Evolutionary conservation across 371 early-diverging fungal species (phyloP).

Genomic region (Neoconidiobolus thromboides): DNA sequence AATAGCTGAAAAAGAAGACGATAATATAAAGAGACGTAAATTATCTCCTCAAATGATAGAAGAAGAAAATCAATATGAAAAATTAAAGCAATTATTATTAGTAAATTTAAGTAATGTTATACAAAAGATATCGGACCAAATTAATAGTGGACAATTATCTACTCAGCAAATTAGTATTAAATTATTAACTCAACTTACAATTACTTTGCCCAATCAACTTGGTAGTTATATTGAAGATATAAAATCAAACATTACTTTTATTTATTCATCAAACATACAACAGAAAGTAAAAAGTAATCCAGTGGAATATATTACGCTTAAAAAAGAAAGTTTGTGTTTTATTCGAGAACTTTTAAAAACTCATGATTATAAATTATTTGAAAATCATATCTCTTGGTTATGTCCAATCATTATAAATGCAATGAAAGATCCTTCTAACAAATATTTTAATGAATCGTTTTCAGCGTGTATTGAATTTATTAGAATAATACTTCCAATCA

Average conservation of each 20-base stretch:
- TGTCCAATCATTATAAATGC: slow-evolving; percentile 40
- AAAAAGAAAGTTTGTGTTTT: slow-evolving; percentile 62
- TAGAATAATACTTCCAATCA: slow-evolving; percentile 49
- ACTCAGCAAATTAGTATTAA: slow-evolving; percentile 59
- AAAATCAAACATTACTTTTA: slow-evolving; percentile 39
- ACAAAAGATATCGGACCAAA: slow-evolving; percentile 44
- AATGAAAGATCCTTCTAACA: slow-evolving; percentile 56
- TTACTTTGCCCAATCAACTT: slow-evolving; percentile 50
- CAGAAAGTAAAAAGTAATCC: too few relatives aligned
- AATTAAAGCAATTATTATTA: slow-evolving; percentile 29
- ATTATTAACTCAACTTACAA: slow-evolving; percentile 47
- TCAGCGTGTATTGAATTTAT: slow-evolving; percentile 47
- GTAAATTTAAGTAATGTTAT: slow-evolving; percentile 40
- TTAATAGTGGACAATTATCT: slow-evolving; percentile 43
- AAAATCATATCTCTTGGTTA: slow-evolving; percentile 27
- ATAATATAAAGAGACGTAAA: slow-evolving; percentile 7
- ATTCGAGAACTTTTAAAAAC: slow-evolving; percentile 40
- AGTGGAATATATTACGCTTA: slow-evolving; percentile 20
- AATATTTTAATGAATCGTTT: slow-evolving; percentile 59
- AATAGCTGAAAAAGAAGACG: too few relatives aligned
- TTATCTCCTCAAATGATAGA: slow-evolving; percentile 10
- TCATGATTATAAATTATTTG: slow-evolving; percentile 35
- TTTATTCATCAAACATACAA: too few relatives aligned
- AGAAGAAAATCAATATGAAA: slow-evolving; percentile 1
- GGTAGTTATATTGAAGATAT: slow-evolving; percentile 40